phyloP scores from a whole-genome alignment of 2,329 filamentous ascomycete genomes.

The Phyllosticta citribraziliensis region DNA sequence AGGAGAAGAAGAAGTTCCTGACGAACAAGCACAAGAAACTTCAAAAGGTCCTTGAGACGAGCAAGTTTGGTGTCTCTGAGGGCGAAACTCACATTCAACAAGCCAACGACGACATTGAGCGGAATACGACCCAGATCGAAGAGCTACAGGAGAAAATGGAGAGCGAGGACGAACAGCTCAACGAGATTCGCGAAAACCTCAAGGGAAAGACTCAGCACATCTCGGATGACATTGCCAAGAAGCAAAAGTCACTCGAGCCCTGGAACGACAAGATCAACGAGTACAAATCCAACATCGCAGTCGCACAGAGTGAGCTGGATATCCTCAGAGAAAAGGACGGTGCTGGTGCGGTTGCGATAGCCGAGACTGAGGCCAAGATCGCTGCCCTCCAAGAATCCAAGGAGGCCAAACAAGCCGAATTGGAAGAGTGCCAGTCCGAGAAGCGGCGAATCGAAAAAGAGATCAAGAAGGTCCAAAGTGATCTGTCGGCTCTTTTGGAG shows the following conservation, averaged over 20 bases:
- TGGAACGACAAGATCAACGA: conserved; percentile 97
- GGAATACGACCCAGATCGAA: conserved; percentile 62
- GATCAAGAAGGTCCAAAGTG: conserved; percentile 57
- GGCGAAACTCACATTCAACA: conserved; percentile 70
- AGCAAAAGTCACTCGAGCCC: conserved; percentile 89
- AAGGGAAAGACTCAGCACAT: conserved; percentile 95
- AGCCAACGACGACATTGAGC: conserved; percentile 68
- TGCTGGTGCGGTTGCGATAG: conserved; percentile 71
- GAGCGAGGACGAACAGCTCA: conserved; percentile 70
- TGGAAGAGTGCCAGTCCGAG: conserved; percentile 65
- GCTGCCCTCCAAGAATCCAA: conserved; percentile 61
- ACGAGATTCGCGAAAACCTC: conserved; percentile 71
- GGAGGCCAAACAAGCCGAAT: conserved; percentile 59
- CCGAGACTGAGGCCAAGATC: conserved; percentile 76
- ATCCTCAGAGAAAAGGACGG: conserved; percentile 87
- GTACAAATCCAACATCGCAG: conserved; percentile 86
- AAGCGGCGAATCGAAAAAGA: conserved; percentile 67
- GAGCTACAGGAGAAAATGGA: conserved; percentile 68
- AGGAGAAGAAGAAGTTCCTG: conserved; percentile 95
- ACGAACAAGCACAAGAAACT: conserved; percentile 87
- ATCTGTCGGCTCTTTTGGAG: conserved; percentile 60
- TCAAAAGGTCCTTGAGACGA: conserved; percentile 73
- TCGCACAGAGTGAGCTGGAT: conserved; percentile 87
- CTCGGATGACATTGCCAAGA: conserved; percentile 81
- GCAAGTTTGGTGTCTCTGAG: conserved; percentile 63